Conservation (phyloP, 1,284 basidiomycete species). For the Fomitopsis pinicola region DNA sequence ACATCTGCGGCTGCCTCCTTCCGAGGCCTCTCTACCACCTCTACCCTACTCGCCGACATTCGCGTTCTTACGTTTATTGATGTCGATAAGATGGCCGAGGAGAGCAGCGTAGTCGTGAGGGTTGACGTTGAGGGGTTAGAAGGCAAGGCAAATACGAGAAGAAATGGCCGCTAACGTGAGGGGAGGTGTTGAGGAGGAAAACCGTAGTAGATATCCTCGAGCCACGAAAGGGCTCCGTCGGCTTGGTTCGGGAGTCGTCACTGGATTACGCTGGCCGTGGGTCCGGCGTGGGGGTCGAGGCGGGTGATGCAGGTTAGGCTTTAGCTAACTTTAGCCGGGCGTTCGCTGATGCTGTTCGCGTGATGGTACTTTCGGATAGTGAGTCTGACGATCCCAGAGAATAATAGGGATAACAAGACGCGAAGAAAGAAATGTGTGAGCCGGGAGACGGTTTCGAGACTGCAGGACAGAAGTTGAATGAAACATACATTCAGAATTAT, state of each 20-base stretch:
- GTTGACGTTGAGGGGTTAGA: not conserved
- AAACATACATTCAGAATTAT: no score
- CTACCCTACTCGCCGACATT: constrained; percentile 11
- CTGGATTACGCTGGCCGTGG: constrained; percentile 1
- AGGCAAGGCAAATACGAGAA: not conserved
- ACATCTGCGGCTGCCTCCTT: constrained; percentile 8
- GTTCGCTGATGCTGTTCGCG: not conserved
- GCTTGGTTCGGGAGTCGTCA: not conserved
- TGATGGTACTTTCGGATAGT: not conserved
- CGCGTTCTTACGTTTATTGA: not conserved
- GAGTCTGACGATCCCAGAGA: no score
- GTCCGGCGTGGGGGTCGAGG: not conserved
- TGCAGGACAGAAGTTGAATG: no score
- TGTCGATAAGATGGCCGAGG: no score
- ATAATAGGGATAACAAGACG: no score
- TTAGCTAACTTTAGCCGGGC: not conserved
- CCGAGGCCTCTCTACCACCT: constrained; percentile 13
- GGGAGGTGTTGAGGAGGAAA: not conserved
- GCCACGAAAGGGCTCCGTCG: not conserved
- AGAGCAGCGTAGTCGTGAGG: no score
- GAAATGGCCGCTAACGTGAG: not conserved
- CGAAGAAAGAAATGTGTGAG: no score
- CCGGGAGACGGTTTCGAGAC: no score
- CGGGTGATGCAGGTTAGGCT: not conserved
- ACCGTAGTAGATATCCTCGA: not conserved